Evolutionary conservation across 129 eudicot species (phyloP), one percentile per base, ranked within the genome.

Genomic region (Escallonia rubra): DNA sequence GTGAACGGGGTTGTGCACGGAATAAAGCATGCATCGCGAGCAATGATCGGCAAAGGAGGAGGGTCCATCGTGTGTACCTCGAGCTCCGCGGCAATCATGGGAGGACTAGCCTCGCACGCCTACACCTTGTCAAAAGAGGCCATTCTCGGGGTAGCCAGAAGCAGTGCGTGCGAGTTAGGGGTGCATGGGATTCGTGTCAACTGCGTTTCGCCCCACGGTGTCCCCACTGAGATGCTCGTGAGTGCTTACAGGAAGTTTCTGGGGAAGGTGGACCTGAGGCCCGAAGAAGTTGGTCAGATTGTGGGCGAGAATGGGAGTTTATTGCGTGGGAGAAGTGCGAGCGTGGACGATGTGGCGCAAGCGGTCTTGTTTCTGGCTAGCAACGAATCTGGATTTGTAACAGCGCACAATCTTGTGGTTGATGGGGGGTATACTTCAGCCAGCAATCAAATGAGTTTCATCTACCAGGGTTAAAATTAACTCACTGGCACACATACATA

Each of bases 361-460:
- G 96, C 84, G 0, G 99, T 81, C 45, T 51, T 93, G 42, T 93
- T 80, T 74, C 74, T 93, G 39, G 99, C 95, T 14, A 84, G 95
- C 4, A 96, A 89, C 51, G 92, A 89, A 52, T 73, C 88, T 0
- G 95, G 96, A 9, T 93, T 82, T 54, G 69, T 93, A 41, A 93
- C 96, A 0, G 99, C 87, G 1, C 99, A 89, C 67, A 93, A 86
- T 79, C 80, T 93, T 39, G 86, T 93, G 39, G 65, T 93, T 38
- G 99, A 93, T 59, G 99, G 99, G 42, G 99, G 99, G 3, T 92
- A 53, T 74, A 92, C 98, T 57, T 63, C 81, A 10, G 82, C 82
- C 47, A 51, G 47, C 8, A 65, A 48, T 43, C 67, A 72, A 43
- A 79, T 84, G 86, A 79, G 80, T 67, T 78, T 57, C 57, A 80